A percentile compares a stretch with the other conserved stretches of the same genome.
phyloP scores from a whole-genome alignment of 768 basidiomycete species.

The Cantharellus anzutake region DNA sequence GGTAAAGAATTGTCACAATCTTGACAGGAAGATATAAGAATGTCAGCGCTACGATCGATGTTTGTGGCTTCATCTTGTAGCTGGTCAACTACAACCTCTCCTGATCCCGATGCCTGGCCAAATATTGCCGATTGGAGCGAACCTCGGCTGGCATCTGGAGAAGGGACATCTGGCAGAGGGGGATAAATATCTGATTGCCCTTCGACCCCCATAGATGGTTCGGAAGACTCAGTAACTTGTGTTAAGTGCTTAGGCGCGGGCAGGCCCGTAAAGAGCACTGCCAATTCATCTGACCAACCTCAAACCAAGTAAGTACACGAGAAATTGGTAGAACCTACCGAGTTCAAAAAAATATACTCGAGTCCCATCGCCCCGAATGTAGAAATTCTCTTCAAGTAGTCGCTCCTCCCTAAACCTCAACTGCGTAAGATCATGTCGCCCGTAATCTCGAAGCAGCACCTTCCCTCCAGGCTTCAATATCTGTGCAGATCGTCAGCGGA shows the following conservation, averaged over 20 bases:
- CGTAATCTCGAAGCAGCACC: constrained; percentile 82
- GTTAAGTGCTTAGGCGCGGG: neutral
- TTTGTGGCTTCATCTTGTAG: neutral
- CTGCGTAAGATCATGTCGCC: constrained; percentile 86
- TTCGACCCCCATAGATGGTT: neutral
- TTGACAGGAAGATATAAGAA: constrained; percentile 1
- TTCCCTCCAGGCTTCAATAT: constrained; percentile 81
- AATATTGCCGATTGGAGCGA: too few species aligned
- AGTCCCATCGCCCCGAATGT: constrained; percentile 92
- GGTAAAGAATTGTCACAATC: constrained; percentile 10
- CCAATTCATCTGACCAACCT: neutral
- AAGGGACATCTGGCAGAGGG: neutral
- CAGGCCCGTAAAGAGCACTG: neutral
- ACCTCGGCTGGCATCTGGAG: neutral
- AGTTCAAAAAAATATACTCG: constrained; percentile 93
- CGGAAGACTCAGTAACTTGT: neutral
- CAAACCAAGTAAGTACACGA: neutral
- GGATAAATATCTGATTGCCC: neutral
- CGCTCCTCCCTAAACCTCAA: constrained; percentile 78
- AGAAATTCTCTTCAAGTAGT: constrained; percentile 84
- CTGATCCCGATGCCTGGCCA: too few species aligned
- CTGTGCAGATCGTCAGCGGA: constrained; percentile 20
- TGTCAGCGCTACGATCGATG: neutral
- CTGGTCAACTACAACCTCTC: too few species aligned
- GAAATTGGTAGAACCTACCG: constrained; percentile 24